Evolutionary conservation across 352 stramenopile genomes (phyloP).

Genomic region (Thraustotheca clavata): DNA sequence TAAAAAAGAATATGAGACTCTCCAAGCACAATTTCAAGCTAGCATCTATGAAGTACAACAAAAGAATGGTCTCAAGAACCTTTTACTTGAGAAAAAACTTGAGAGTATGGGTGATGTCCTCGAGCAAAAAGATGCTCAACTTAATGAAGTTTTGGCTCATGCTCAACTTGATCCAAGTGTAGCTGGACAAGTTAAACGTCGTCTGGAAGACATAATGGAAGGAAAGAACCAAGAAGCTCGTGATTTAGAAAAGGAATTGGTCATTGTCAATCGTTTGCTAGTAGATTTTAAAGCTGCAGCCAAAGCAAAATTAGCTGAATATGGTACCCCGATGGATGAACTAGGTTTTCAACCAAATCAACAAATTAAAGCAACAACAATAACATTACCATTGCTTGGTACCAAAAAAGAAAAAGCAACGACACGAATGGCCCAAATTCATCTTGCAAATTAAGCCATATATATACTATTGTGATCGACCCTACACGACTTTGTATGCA

Average conservation of each 20-base stretch:
- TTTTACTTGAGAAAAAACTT: slow-evolving; percentile 94
- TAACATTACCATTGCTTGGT: background rate
- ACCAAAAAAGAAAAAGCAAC: background rate
- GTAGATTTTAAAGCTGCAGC: slow-evolving; percentile 73
- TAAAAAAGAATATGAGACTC: slow-evolving; percentile 78
- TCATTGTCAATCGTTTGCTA: slow-evolving; percentile 61
- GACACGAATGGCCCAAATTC: background rate
- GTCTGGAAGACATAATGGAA: slow-evolving; percentile 86
- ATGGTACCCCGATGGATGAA: slow-evolving; percentile 84
- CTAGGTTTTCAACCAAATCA: slow-evolving; percentile 56
- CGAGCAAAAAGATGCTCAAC: slow-evolving; percentile 87
- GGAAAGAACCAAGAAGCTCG: slow-evolving; percentile 77
- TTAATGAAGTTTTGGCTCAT: slow-evolving; percentile 87
- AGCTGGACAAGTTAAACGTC: slow-evolving; percentile 72
- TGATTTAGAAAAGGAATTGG: slow-evolving; percentile 77
- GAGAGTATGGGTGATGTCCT: slow-evolving; percentile 65
- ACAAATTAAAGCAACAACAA: slow-evolving; percentile 13
- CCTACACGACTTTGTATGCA: slow-evolving; percentile 21
- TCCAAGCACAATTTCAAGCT: slow-evolving; percentile 82
- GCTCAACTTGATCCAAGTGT: slow-evolving; percentile 85
- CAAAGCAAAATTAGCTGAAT: slow-evolving; percentile 85
- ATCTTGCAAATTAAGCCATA: background rate
- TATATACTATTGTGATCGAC: background rate
- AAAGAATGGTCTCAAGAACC: slow-evolving; percentile 89
- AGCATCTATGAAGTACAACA: slow-evolving; percentile 92